Evolutionary conservation across 441 rosid species (phyloP).

Genomic region (Populus tomentosa): DNA sequence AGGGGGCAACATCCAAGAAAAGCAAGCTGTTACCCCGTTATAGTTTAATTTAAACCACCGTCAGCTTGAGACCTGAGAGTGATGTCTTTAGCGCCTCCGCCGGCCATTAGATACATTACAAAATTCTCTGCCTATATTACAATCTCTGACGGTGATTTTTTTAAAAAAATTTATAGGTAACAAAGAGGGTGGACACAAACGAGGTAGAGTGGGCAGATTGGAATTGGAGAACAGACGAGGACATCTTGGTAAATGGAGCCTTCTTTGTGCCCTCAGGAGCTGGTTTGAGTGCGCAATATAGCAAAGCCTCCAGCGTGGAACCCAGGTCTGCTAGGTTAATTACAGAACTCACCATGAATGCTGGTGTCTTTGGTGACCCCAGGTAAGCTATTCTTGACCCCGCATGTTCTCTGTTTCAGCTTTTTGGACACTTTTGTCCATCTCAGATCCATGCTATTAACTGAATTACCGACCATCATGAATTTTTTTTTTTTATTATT

Average conservation of each 20-base stretch:
- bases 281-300: conserved; percentile 54
- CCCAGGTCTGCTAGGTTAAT: conserved; percentile 59
- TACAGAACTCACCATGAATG: conserved; percentile 58
- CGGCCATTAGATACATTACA: conserved; percentile 11
- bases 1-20: no score
- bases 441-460: background rate
- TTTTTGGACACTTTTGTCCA: background rate
- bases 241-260: conserved; percentile 82
- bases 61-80: background rate
- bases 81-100: conserved; percentile 14
- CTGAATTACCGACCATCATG: conserved; percentile 13
- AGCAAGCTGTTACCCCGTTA: background rate
- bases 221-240: conserved; percentile 98
- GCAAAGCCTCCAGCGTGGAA: conserved; percentile 70
- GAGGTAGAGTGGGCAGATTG: conserved; percentile 71
- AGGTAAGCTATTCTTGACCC: conserved; percentile 37
- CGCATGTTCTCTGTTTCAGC: no score
- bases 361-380: conserved; percentile 72
- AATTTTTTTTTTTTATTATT: no score
- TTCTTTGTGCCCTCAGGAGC: conserved; percentile 90
- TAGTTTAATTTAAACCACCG: background rate
- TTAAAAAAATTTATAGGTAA: conserved; percentile 44
- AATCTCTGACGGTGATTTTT: background rate
- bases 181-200: conserved; percentile 80
- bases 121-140: background rate